Evolutionary conservation across 2,329 filamentous ascomycete genomes (phyloP), one percentile per base, ranked within the genome.

Genomic region (Seiridium unicorne): DNA sequence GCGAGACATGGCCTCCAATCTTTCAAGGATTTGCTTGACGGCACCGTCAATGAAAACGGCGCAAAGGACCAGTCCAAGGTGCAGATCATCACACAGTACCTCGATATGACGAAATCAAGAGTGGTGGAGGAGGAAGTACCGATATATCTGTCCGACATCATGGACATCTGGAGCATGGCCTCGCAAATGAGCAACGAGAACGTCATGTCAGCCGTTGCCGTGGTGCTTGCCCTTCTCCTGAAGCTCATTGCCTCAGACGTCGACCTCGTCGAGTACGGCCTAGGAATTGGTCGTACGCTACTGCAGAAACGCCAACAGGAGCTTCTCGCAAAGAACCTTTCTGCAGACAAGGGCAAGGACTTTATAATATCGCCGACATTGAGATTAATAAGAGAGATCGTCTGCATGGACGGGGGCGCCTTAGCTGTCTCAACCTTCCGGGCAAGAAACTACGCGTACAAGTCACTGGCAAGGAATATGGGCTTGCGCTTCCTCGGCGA

Each of bases 281-380:
- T 92, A 5, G 85, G 89, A 36, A 82, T 99, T 53, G 93, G 92
- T 72, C 90, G 91, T 65, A 91, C 91, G 13, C 78, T 98, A 47
- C 77, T 99, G 35, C 90, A 93, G 68, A 90, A 90, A 64, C 85
- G 89, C 34, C 92, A 97, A 66, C 81, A 93, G 63, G 92, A 93
- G 66, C 84, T 96, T 3, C 77, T 98, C 32, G 88, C 91, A 38
- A 88, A 89, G 61, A 92, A 92, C 61, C 77, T 98, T 18, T 89
- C 91, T 3, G 87, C 91, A 0, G 89, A 91, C 32, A 93, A 92
- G 73, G 84, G 87, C 53, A 97, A 96, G 70, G 92, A 93, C 44
- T 92, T 91, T 73, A 80, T 98, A 61, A 93, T 97, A 62, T 95
- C 92, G 3, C 94, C 95, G 1, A 93, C 91, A 32, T 78, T 99